phyloP scores from a whole-genome alignment of 2,329 filamentous ascomycete species.

The Fusarium pseudocircinatum region DNA sequence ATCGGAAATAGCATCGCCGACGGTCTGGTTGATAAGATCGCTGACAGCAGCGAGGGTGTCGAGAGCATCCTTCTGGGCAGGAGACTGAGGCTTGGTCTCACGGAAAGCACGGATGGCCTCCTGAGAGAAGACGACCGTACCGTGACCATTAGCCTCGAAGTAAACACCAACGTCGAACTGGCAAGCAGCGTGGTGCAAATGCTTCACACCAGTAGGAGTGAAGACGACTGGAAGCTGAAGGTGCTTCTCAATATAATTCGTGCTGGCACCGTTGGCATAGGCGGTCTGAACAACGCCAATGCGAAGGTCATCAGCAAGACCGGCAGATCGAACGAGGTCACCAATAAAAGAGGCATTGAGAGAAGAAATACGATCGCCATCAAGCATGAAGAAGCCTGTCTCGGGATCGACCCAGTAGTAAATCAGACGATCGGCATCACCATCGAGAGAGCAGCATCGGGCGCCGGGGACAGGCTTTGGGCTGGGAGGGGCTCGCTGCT shows the following conservation, averaged over 20 bases:
- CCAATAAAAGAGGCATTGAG: conserved; percentile 93
- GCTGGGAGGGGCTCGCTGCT: conserved; percentile 86
- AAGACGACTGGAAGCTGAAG: conserved; percentile 90
- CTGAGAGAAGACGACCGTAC: conserved; percentile 92
- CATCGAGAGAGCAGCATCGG: conserved; percentile 90
- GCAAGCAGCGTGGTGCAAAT: conserved; percentile 95
- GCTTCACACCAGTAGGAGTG: conserved; percentile 96
- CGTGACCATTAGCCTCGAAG: conserved; percentile 98
- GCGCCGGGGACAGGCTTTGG: conserved; percentile 80
- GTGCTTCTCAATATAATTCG: conserved; percentile 88
- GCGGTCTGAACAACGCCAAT: conserved; percentile 97
- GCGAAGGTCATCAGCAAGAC: conserved; percentile 80
- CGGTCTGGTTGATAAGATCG: conserved; percentile 97
- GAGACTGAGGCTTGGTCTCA: conserved; percentile 84
- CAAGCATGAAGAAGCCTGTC: conserved; percentile 88
- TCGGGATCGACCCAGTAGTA: conserved; percentile 92
- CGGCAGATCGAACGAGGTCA: conserved; percentile 83
- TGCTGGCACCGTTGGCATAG: conserved; percentile 96
- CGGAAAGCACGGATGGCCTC: conserved; percentile 82
- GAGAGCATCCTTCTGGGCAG: conserved; percentile 88
- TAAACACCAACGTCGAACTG: conserved; percentile 97
- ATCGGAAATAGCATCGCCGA: conserved; percentile 95
- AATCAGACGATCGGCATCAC: conserved; percentile 93
- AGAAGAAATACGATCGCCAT: conserved; percentile 96
- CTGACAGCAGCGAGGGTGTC: conserved; percentile 84